Percentiles rank a stretch among this genome's conserved stretches.
These are phyloP conservation scores for Irpex sp. DNA, from an alignment of 1,284 basidiomycete genomes.

Conservation along the genomic window DNA sequence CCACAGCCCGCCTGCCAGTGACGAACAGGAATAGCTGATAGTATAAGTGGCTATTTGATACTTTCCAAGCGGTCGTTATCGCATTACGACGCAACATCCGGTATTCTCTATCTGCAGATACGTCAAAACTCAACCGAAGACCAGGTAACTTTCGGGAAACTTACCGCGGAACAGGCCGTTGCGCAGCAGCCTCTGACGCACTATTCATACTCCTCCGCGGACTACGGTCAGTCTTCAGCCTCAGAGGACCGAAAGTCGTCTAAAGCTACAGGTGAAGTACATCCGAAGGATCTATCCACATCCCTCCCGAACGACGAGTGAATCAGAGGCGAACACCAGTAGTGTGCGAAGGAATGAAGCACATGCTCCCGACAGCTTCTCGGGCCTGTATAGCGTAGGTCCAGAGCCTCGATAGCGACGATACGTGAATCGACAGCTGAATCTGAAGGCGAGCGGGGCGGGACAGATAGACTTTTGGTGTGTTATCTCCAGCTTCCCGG, in stretches of 20 bases:
- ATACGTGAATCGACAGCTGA: background rate
- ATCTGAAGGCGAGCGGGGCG: background rate
- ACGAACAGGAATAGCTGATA: background rate
- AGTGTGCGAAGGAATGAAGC: background rate
- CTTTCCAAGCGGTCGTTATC: background rate
- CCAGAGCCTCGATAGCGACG: background rate
- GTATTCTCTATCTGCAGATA: background rate
- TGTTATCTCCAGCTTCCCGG: background rate
- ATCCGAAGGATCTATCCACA: background rate
- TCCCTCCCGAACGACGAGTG: background rate
- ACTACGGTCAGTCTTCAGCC: background rate
- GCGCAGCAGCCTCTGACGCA: background rate
- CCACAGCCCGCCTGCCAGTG: no score
- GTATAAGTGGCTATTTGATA: background rate
- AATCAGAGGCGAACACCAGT: background rate
- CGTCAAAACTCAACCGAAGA: background rate
- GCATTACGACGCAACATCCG: background rate
- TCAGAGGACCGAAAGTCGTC: background rate
- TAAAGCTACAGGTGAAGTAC: background rate
- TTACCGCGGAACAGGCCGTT: background rate
- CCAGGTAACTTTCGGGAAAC: background rate
- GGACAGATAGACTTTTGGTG: background rate
- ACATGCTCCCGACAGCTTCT: background rate
- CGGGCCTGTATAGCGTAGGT: background rate
- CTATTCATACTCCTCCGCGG: background rate